Base-by-base conservation (phyloP, 345 rosid species). In the Brassica incana region DNA sequence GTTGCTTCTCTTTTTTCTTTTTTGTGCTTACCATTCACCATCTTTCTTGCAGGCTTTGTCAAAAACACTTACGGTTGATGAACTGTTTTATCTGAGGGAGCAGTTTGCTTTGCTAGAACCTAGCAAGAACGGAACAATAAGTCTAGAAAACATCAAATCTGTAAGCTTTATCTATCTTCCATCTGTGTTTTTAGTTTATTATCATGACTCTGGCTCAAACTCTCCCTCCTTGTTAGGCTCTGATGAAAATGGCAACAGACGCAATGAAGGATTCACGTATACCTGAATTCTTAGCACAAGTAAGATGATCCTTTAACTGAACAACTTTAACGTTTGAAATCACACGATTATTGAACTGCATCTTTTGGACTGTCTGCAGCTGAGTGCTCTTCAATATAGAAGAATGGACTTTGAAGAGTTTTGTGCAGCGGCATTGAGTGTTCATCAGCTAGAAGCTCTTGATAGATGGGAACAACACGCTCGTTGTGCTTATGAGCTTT, bases 231-330 rank as follows among this genome's bases (percentile, higher is more conserved):
- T 78, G 68, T 15, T 78, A 95, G 99, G 96, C 97, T 73, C 76
- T 95, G 90, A 85, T 83, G 97, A 93, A 88, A 85, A 78, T 82
- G 82, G 90, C 92, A 62, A 93, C 98, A 50, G 99, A 95, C 54
- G 98, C 97, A 33, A 91, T 91, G 93, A 95, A 89, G 82, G 98
- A 93, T 43, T 95, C 98, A 0, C 89, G 92, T 40, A 84, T 93
- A 67, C 91, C 90, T n/a, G 98, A 95, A 77, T 93, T 91, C 84
- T 84, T 95, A 72, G 85, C 90, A 82, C 90, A 92, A 4, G 99
- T 95, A 87, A 32, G 91, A 72, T 27, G 91, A 72, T 27, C 50
- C 60, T 74, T 71, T 60, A 6, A 7, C 61, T 62, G 6, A 43
- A 4, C 56, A 32, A 1, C 23, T 54, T 36, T 16, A 67, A 9